Evolutionary conservation across 2,329 filamentous ascomycete species (phyloP).

Genomic region (Biscogniauxia sp.): DNA sequence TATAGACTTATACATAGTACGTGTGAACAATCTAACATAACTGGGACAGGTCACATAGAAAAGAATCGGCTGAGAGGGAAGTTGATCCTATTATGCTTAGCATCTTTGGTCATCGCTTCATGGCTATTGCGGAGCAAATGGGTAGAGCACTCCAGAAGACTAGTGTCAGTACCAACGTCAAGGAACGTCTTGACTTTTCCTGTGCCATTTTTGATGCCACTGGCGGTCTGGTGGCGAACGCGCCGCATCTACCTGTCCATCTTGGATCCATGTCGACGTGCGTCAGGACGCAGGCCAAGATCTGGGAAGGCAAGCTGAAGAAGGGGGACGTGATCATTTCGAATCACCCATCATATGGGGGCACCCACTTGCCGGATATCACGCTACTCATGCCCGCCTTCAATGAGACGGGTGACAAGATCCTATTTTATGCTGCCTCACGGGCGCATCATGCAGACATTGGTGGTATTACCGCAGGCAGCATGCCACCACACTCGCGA

Average conservation of each 20-base stretch:
- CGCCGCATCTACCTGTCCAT: conserved; percentile 79
- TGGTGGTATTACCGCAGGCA: conserved; percentile 71
- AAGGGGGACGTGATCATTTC: conserved; percentile 79
- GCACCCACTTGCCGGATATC: conserved; percentile 81
- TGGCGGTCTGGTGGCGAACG: conserved; percentile 75
- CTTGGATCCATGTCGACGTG: conserved; percentile 85
- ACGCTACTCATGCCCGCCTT: conserved; percentile 80
- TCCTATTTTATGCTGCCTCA: conserved; percentile 79
- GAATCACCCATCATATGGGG: conserved; percentile 81
- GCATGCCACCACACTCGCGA: conserved; percentile 69
- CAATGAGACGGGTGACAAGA: conserved; percentile 60
- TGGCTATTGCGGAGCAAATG: conserved; percentile 86
- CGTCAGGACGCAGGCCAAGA: conserved; percentile 72
- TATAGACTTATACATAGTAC: not conserved
- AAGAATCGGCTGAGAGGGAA: conserved; percentile 37
- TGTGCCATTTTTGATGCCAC: conserved; percentile 77
- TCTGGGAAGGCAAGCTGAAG: conserved; percentile 76
- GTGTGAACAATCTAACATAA: conserved; percentile 17
- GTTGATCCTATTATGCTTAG: conserved; percentile 75
- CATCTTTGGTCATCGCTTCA: conserved; percentile 80
- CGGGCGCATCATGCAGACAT: conserved; percentile 82
- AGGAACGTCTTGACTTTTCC: conserved; percentile 79
- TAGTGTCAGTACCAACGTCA: conserved; percentile 75
- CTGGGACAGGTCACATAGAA: conserved; percentile 24
- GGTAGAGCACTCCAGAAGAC: conserved; percentile 76